phyloP scores from a whole-genome alignment of 2,329 filamentous ascomycete species.

The Paraphaeosphaeria sporulosa region DNA sequence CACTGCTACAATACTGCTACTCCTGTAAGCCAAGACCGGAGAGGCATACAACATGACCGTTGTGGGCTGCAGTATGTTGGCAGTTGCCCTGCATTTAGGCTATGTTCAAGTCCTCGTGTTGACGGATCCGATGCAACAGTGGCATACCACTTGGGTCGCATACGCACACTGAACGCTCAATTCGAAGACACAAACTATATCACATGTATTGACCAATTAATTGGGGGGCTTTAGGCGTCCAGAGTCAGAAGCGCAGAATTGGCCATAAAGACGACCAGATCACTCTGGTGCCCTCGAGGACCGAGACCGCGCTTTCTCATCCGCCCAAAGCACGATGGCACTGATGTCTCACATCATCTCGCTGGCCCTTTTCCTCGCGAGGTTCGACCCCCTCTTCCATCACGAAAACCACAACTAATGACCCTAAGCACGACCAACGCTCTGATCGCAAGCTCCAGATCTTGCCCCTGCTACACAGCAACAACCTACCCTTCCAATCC shows the following conservation, averaged over 20 bases:
- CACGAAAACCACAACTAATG: too few relatives aligned
- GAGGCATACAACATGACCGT: neutral
- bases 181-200: neutral
- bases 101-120: neutral
- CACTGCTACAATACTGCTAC: neutral
- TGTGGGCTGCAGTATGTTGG: neutral
- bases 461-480: too few relatives aligned
- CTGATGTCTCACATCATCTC: too few relatives aligned
- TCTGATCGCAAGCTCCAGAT: too few relatives aligned
- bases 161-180: too few relatives aligned
- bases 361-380: too few relatives aligned
- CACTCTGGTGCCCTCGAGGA: neutral
- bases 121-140: neutral
- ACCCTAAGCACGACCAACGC: too few relatives aligned
- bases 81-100: neutral
- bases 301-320: neutral
- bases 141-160: too few relatives aligned
- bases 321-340: too few relatives aligned
- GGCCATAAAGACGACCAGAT: neutral
- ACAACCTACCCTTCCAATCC: too few relatives aligned
- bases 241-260: neutral
- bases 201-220: neutral
- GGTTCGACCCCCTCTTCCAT: too few relatives aligned
- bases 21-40: conserved; percentile 4
- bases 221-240: neutral